Evolutionary conservation across 2,329 filamentous ascomycete species (phyloP).

Genomic region (Phyllosticta capitalensis): DNA sequence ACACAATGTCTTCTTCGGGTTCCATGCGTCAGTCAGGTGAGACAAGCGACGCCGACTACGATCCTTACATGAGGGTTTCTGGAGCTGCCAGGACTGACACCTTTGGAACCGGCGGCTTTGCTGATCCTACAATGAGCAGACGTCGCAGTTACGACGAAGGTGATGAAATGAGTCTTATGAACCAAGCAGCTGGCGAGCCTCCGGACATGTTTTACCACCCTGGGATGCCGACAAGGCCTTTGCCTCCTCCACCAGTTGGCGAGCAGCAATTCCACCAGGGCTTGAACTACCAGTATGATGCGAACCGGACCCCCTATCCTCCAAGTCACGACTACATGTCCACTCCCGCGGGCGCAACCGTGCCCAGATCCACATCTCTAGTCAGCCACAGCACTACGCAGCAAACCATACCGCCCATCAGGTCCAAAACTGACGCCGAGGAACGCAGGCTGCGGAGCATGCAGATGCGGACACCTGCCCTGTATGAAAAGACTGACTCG

Average conservation of each 20-base stretch:
- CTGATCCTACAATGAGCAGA: conserved; percentile 54
- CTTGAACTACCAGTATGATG: conserved; percentile 41
- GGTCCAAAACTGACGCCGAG: conserved; percentile 90
- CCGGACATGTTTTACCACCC: conserved; percentile 93
- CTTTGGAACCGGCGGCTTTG: conserved; percentile 79
- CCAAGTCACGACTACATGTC: conserved; percentile 23
- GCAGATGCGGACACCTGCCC: conserved; percentile 18
- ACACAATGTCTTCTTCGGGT: conserved; percentile 34
- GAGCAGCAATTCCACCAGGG: conserved; percentile 40
- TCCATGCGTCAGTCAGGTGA: conserved; percentile 36
- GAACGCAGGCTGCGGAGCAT: conserved; percentile 41
- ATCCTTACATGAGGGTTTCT: conserved; percentile 46
- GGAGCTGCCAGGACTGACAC: conserved; percentile 70
- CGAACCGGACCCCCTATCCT: conserved; percentile 22
- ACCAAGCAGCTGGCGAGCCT: conserved; percentile 48
- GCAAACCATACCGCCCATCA: conserved; percentile 67
- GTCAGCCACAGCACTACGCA: conserved; percentile 74
- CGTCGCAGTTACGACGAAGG: conserved; percentile 87
- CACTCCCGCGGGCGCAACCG: conserved; percentile 22
- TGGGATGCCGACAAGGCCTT: conserved; percentile 53
- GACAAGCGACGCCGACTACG: conserved; percentile 35
- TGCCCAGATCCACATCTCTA: conserved; percentile 49
- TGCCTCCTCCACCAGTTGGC: conserved; percentile 55
- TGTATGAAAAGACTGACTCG: conserved; percentile 27
- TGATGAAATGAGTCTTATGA: conserved; percentile 55